Evolutionary conservation across 164 flowering plant genomes (phyloP).

Genomic region (Vitis amurensis): DNA sequence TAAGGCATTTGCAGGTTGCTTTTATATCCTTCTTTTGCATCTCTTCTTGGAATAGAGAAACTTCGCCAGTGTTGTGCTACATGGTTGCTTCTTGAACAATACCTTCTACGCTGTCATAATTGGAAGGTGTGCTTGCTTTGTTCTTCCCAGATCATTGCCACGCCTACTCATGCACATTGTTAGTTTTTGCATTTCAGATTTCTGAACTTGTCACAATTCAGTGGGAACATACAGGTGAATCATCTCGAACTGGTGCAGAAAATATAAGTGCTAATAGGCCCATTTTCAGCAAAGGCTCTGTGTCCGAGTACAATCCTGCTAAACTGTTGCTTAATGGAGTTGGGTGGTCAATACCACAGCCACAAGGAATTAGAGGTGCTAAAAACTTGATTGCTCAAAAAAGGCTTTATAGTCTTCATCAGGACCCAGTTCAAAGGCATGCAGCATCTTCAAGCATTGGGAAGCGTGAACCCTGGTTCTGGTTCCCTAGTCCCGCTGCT

Average conservation of each 20-base stretch:
- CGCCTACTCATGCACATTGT: neutral
- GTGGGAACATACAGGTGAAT: constrained; percentile 84
- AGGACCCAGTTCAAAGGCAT: constrained; percentile 29
- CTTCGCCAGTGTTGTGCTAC: constrained; percentile 93
- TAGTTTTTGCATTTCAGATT: constrained; percentile 12
- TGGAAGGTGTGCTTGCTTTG: constrained; percentile 70
- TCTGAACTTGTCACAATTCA: constrained; percentile 50
- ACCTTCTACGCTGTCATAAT: constrained; percentile 66
- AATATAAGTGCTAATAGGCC: constrained; percentile 41
- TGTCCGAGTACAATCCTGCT: constrained; percentile 69
- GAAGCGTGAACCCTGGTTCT: constrained; percentile 83
- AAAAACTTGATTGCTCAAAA: constrained; percentile 51
- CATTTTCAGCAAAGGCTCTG: constrained; percentile 30
- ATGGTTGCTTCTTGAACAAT: constrained; percentile 95
- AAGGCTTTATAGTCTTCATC: constrained; percentile 29
- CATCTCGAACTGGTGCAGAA: constrained; percentile 47
- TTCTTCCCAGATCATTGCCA: neutral
- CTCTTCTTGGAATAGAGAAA: constrained; percentile 94
- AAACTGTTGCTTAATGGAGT: constrained; percentile 82
- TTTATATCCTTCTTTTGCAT: constrained; percentile 86
- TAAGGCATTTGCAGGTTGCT: constrained; percentile 60
- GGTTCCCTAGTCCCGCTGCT: constrained; percentile 80
- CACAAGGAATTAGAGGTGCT: constrained; percentile 63
- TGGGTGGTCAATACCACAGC: constrained; percentile 95
- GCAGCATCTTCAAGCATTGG: constrained; percentile 27